Base-by-base conservation (phyloP, 768 basidiomycete genomes). In the Paxillus involutus region DNA sequence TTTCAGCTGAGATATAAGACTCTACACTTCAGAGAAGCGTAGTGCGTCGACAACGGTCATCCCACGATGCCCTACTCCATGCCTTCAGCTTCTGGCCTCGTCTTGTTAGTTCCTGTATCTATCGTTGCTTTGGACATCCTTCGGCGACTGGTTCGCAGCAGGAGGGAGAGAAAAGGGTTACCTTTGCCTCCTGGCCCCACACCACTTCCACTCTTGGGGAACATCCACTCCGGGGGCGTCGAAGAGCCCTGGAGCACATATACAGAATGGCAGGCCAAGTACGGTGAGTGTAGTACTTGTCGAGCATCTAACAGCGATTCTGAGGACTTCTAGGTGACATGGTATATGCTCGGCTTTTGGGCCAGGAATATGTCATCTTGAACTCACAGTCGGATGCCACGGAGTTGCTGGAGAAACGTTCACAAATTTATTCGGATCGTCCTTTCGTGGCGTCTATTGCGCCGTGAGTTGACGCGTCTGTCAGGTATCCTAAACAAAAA, bases 341-440 rank as follows among this genome's bases (percentile, higher is more conserved):
- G 10, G 72, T 83, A 35, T 77, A 77, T 13, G 75, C 79, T 53
- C 69, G 71, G 14, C 66, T 78, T 24, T 76, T 78, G 60, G 80
- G 77, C 53, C 70, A 73, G n/a, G 68, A 64, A 7, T 69, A 75
- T 21, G 63, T 82, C 32, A 63, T 82, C 41, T 60, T 83, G 24
- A 81, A 78, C 59, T 71, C 72, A 21, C 66, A 66, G 21, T 71
- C 73, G 51, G 71, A 64, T 14, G 77, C 71, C 0, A 56, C 67
- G n/a, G 80, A 80, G 47, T 68, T 82, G 6, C 68, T 83, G 39
- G 77, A 80, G 47, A 67, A 70, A 39, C 74, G 77, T 9, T 75
- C 77, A 13, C 59, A 62, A 9, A 72, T 77, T 21, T 80, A 81
- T 58, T 80, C 80, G 11, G 79, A 79, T 58, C 75, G 82, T 7